phyloP scores from a whole-genome alignment of 257 asterid genomes.

The Nicotiana noctiflora region DNA sequence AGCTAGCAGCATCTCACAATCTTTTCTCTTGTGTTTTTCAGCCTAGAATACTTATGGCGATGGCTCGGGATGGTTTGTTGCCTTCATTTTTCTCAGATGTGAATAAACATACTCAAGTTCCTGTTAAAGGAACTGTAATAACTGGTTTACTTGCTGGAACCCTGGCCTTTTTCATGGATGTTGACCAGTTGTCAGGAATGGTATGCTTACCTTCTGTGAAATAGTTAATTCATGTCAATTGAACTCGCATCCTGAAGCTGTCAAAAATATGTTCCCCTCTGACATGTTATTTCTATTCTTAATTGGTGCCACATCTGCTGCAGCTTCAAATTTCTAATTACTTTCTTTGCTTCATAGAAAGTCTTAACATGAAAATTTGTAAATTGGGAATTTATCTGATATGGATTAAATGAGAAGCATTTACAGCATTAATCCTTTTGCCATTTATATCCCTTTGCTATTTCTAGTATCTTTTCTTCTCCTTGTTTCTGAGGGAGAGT shows the following conservation, averaged over 20 bases:
- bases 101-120: slow-evolving; percentile 62
- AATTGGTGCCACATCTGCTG: neutral
- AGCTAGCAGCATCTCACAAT: neutral
- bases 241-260: neutral
- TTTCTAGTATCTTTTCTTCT: too few relatives aligned
- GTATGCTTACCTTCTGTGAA: slow-evolving; percentile 30
- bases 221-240: neutral
- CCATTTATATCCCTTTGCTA: too few relatives aligned
- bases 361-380: neutral
- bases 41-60: slow-evolving; percentile 96
- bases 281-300: neutral
- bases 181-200: slow-evolving; percentile 93
- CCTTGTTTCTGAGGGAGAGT: too few relatives aligned
- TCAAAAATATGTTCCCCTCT: neutral
- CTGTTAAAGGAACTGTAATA: slow-evolving; percentile 65
- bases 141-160: slow-evolving; percentile 69
- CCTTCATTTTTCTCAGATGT: slow-evolving; percentile 91
- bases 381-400: too few relatives aligned
- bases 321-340: neutral
- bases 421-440: neutral
- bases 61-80: slow-evolving; percentile 95
- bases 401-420: neutral
- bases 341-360: neutral
- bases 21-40: slow-evolving; percentile 20
- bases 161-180: slow-evolving; percentile 89